phyloP scores from a whole-genome alignment of 2,329 filamentous ascomycete species.

The Parascedosporium putredinis region DNA sequence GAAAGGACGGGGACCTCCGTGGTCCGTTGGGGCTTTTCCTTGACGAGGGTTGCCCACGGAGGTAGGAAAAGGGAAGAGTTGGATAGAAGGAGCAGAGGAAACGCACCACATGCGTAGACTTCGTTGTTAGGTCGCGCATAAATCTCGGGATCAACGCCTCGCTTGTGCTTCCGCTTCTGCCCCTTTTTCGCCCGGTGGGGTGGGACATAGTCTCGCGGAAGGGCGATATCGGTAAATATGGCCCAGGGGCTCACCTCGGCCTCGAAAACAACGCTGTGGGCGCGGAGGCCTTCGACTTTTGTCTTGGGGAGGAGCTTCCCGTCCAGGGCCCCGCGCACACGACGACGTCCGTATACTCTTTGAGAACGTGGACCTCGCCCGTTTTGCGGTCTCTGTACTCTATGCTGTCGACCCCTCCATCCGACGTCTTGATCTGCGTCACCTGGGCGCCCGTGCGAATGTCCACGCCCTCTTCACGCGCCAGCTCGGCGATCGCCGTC shows the following conservation, averaged over 20 bases:
- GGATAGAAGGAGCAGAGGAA: neutral
- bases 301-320: constrained; percentile 42
- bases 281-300: constrained; percentile 47
- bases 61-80: neutral
- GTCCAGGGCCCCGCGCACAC: constrained; percentile 56
- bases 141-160: constrained; percentile 76
- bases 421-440: constrained; percentile 50
- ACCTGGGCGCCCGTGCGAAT: constrained; percentile 58
- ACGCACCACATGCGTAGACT: constrained; percentile 78
- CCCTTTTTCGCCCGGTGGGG: constrained; percentile 35
- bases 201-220: constrained; percentile 55
- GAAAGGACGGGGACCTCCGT: neutral
- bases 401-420: constrained; percentile 48
- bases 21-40: too few relatives aligned
- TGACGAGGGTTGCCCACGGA: too few relatives aligned
- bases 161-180: constrained; percentile 43
- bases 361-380: constrained; percentile 24
- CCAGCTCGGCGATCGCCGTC: constrained; percentile 67
- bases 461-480: constrained; percentile 56
- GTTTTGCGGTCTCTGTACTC: constrained; percentile 43
- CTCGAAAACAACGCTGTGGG: constrained; percentile 56
- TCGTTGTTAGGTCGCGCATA: constrained; percentile 84
- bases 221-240: constrained; percentile 75
- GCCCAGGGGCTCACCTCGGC: constrained; percentile 61
- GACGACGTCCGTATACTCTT: constrained; percentile 41